Evolutionary conservation across 2,329 filamentous ascomycete genomes (phyloP), one percentile per base, ranked within the genome.

Genomic region (Alternaria tenuissima): DNA sequence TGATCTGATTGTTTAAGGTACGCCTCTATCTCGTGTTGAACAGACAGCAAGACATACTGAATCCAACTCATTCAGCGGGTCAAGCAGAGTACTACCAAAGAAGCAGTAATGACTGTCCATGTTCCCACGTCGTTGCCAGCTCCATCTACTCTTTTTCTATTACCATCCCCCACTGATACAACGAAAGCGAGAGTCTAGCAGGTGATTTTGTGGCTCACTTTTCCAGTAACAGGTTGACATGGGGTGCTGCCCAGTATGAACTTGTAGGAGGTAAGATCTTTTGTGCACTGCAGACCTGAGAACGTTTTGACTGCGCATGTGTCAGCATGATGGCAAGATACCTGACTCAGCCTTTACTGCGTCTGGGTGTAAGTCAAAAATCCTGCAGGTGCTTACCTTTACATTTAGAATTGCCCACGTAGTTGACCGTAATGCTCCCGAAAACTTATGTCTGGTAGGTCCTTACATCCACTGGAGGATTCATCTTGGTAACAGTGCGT

Each of bases 111-210:
- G 18, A 48, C n/a, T 34, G 44, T 48, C 44, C 18, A 48, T 16
- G 2, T 11, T 5, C 22, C 28, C 28, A 34, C 44, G 28, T 28
- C 18, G 28, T 48, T 48, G 44, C 44, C 44, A 48, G 28, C 44
- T 48, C 44, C 18, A n/a, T 34, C 28, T 34, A 48, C 44, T 28
- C 44, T 30, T 12, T 14, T 12, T 22, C 11, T 14, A 32, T 9
- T n/a, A 0, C 28, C 18, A 1, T 2, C 0, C 3, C 11, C 8
- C 26, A 26, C 1, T 2, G 1, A 14, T 47, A 5, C 3, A 22
- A 32, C 44, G 14, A 3, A 20, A 16, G 44, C 44, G 2, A 16
- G 0, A n/a, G 1, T 6, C 44, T 34, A 34, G 28, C 44, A 34
- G 22, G 44, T 48, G 7, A 48, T 1, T 1, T 22, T 48, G 28